Evolutionary conservation across 2,329 filamentous ascomycete genomes (phyloP).

Genomic region (Epichloe gansuensis): DNA sequence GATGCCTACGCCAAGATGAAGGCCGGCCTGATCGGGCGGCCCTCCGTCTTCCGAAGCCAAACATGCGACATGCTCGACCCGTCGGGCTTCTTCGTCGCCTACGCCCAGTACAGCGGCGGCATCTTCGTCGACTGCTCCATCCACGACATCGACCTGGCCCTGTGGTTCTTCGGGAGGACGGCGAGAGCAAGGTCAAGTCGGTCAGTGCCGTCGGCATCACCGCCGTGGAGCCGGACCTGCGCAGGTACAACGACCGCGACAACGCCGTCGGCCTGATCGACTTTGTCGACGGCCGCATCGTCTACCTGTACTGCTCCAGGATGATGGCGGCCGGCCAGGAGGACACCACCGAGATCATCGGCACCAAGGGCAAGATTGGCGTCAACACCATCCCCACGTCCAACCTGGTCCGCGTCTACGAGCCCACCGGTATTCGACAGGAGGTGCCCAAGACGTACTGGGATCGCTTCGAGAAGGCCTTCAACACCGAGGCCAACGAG

Average conservation of each 20-base stretch:
- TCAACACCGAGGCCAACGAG: conserved; percentile 51
- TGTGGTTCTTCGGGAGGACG: conserved; percentile 19
- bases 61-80: conserved; percentile 57
- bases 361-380: conserved; percentile 50
- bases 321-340: conserved; percentile 61
- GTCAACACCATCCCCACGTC: conserved; percentile 45
- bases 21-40: conserved; percentile 44
- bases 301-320: conserved; percentile 49
- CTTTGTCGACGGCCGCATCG: conserved; percentile 51
- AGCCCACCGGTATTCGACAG: conserved; percentile 33
- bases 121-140: conserved; percentile 61
- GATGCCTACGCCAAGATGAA: conserved; percentile 42
- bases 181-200: conserved; percentile 12
- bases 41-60: conserved; percentile 50
- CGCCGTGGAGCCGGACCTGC: conserved; percentile 16
- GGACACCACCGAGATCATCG: conserved; percentile 55
- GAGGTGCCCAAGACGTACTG: conserved; percentile 53
- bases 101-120: conserved; percentile 52
- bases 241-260: conserved; percentile 17
- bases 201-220: conserved; percentile 18
- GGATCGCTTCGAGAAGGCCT: conserved; percentile 49
- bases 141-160: conserved; percentile 43
- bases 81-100: conserved; percentile 54
- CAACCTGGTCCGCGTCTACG: conserved; percentile 43
- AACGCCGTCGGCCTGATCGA: conserved; percentile 44